phyloP scores from a whole-genome alignment of 257 asterid genomes.

The Thymus quinquecostatus region DNA sequence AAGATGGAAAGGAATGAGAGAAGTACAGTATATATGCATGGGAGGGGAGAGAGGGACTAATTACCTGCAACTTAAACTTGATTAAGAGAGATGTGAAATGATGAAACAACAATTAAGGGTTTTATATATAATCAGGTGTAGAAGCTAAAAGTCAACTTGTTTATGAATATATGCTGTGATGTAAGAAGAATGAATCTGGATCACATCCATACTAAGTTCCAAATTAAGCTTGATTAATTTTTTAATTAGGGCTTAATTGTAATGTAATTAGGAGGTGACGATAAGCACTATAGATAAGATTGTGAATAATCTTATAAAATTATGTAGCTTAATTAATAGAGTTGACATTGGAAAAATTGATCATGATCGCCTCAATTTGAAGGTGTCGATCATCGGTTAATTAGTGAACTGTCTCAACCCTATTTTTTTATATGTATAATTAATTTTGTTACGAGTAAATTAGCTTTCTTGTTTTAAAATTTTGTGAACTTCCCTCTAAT shows the following conservation, averaged over 20 bases:
- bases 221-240: neutral
- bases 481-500: neutral
- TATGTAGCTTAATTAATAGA: neutral
- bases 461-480: no score
- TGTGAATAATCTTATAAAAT: neutral
- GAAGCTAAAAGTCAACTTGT: conserved; percentile 33
- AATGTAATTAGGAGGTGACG: conserved; percentile 18
- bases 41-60: neutral
- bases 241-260: neutral
- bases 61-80: neutral
- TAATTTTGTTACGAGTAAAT: neutral
- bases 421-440: neutral
- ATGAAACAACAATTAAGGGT: neutral
- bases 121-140: conserved; percentile 23
- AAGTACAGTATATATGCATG: neutral
- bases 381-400: neutral
- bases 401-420: no score
- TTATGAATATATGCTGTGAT: neutral
- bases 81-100: neutral
- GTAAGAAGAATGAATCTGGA: conserved; percentile 36
- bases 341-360: conserved; percentile 34
- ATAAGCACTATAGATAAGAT: conserved; percentile 9
- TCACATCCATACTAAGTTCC: conserved; percentile 14
- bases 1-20: no score
- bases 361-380: conserved; percentile 1